These are phyloP conservation scores for Arachnopeziza araneosa DNA, from an alignment of 2,329 filamentous ascomycete genomes.

Conservation along the genomic window DNA sequence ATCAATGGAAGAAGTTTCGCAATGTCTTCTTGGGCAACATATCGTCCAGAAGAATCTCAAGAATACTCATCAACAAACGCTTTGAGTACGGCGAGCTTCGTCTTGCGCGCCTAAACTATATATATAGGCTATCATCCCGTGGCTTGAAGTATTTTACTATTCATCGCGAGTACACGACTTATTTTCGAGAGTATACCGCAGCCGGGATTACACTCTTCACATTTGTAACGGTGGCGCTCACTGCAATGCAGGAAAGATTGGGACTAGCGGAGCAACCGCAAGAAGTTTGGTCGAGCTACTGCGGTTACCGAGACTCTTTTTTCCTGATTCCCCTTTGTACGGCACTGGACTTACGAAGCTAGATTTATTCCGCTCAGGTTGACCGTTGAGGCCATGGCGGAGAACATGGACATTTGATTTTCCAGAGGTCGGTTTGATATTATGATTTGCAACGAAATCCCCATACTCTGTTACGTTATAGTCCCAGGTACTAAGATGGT, in stretches of 20 bases:
- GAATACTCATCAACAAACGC: slow-evolving; percentile 1
- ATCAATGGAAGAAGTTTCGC: background rate
- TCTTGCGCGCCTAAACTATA: slow-evolving; percentile 1
- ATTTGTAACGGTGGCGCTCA: slow-evolving; percentile 1
- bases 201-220: background rate
- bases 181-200: slow-evolving; percentile 1
- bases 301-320: no score
- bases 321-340: no score
- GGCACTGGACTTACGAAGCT: no score
- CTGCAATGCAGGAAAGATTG: background rate
- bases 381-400: no score
- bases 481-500: no score
- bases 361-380: no score
- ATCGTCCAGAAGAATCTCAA: background rate
- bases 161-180: slow-evolving; percentile 1
- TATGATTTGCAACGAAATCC: no score
- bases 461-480: no score
- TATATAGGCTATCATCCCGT: background rate
- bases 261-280: background rate
- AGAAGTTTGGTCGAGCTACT: no score
- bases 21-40: background rate
- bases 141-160: slow-evolving; percentile 1
- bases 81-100: background rate
- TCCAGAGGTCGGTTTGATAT: no score
- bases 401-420: no score